Percentiles rank a stretch among this genome's conserved stretches.
Evolutionary conservation across 2,329 filamentous ascomycete genomes (phyloP).

Genomic region (Harringtonia aguacate): DNA sequence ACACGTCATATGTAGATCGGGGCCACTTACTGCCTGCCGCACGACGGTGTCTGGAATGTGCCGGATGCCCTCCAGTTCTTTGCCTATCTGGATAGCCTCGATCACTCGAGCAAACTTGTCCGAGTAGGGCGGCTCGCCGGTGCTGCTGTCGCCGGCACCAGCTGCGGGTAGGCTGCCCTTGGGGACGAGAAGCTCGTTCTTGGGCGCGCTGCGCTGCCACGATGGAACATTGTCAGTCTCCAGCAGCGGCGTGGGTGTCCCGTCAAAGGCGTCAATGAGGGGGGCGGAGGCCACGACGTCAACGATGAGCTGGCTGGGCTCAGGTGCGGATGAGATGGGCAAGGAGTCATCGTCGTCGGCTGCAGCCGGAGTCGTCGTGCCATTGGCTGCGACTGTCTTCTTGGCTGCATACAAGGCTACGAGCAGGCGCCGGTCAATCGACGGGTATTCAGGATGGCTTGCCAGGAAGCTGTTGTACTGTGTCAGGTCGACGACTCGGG

Average conservation of each 20-base stretch:
- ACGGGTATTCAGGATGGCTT: slow-evolving; percentile 7
- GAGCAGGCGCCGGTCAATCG: slow-evolving; percentile 12
- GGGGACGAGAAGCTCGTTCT: slow-evolving; percentile 34
- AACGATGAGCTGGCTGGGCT: slow-evolving; percentile 7
- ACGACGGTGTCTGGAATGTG: slow-evolving; percentile 76
- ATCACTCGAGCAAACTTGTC: slow-evolving; percentile 78
- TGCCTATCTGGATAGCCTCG: slow-evolving; percentile 70
- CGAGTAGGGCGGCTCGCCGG: slow-evolving; percentile 57
- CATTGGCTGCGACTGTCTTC: neutral
- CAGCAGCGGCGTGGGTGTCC: slow-evolving; percentile 7
- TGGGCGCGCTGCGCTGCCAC: slow-evolving; percentile 41
- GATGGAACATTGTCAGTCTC: slow-evolving; percentile 6
- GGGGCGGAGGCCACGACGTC: slow-evolving; percentile 5
- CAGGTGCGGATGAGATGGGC: neutral
- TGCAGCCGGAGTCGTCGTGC: neutral
- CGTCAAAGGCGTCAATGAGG: slow-evolving; percentile 9
- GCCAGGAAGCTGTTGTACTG: slow-evolving; percentile 11
- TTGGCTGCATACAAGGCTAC: slow-evolving; percentile 18
- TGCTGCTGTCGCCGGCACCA: slow-evolving; percentile 7
- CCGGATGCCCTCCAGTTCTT: slow-evolving; percentile 76
- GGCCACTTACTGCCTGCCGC: slow-evolving; percentile 49
- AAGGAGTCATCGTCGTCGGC: neutral
- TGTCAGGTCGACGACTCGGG: slow-evolving; percentile 11
- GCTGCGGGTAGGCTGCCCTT: slow-evolving; percentile 15
- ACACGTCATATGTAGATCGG: too few relatives aligned